Conservation (phyloP, 306 rosid genomes). For the Corylus americana region DNA sequence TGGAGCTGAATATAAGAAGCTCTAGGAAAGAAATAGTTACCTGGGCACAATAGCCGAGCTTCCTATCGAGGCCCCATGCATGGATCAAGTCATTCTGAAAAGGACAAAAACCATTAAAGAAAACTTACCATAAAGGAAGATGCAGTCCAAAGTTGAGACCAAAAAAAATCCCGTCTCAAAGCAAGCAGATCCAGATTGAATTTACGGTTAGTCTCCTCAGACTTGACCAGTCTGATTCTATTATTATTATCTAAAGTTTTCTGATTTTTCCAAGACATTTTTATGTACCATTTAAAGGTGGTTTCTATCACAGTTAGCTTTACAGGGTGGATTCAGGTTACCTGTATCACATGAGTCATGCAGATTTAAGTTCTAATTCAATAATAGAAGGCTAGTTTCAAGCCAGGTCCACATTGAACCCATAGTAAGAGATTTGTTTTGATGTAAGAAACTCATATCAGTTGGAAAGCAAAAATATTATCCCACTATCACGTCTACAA, state of each 20-base stretch:
- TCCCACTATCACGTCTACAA: no score
- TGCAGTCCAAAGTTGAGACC: slow-evolving; percentile 10
- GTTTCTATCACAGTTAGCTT: not conserved
- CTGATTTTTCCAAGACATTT: not conserved
- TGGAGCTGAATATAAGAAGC: slow-evolving; percentile 12
- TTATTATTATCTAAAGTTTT: not conserved
- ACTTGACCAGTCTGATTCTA: not conserved
- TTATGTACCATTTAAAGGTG: not conserved
- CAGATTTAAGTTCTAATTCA: not conserved
- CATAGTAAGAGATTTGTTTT: no score
- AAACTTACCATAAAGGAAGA: slow-evolving; percentile 22
- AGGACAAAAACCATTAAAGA: slow-evolving; percentile 23
- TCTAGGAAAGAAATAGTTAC: slow-evolving; percentile 39
- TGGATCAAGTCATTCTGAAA: slow-evolving; percentile 93
- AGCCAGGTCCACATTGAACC: not conserved
- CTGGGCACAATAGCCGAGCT: slow-evolving; percentile 93
- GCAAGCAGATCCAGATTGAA: slow-evolving; percentile 1
- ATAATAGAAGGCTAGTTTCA: not conserved
- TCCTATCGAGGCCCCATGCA: slow-evolving; percentile 91
- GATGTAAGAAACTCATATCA: no score
- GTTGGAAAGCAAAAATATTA: no score
- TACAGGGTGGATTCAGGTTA: not conserved
- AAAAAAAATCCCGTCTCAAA: not conserved
- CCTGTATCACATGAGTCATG: not conserved
- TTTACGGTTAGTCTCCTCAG: not conserved